Conservation (phyloP, 2,329 filamentous ascomycete species). For the Microdochium nivale region DNA sequence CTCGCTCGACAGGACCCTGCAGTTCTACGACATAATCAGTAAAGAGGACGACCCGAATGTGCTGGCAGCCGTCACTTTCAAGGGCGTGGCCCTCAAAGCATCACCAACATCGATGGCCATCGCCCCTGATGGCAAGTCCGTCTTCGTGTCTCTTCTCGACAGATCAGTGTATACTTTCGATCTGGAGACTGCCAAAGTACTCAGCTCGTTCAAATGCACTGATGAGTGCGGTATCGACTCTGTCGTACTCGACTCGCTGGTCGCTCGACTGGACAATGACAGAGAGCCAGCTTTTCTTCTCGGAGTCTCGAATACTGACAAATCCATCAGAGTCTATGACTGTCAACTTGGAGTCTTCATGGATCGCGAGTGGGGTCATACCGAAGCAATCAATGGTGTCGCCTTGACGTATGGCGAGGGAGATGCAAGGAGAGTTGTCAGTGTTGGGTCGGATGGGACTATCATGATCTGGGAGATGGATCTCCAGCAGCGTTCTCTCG, state of each 20-base stretch:
- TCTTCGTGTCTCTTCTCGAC: slow-evolving; percentile 53
- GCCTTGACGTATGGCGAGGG: slow-evolving; percentile 57
- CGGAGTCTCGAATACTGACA: slow-evolving; percentile 90
- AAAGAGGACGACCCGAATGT: slow-evolving; percentile 56
- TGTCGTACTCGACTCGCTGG: slow-evolving; percentile 73
- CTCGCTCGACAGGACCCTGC: slow-evolving; percentile 79
- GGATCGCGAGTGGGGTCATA: slow-evolving; percentile 89
- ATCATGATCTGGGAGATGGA: slow-evolving; percentile 71
- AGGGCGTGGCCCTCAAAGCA: slow-evolving; percentile 73
- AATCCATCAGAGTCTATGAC: slow-evolving; percentile 88
- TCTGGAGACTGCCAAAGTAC: slow-evolving; percentile 57
- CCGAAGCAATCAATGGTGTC: slow-evolving; percentile 83
- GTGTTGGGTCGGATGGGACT: slow-evolving; percentile 70
- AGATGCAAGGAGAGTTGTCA: slow-evolving; percentile 53
- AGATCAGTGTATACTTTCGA: slow-evolving; percentile 54
- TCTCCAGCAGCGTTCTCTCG: slow-evolving; percentile 32
- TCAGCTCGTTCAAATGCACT: slow-evolving; percentile 70
- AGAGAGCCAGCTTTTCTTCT: slow-evolving; percentile 59
- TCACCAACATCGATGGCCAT: slow-evolving; percentile 80
- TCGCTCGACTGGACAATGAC: slow-evolving; percentile 47
- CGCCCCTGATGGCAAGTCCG: slow-evolving; percentile 48
- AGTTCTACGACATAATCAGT: slow-evolving; percentile 69
- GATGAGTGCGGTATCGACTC: slow-evolving; percentile 75
- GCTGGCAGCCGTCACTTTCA: slow-evolving; percentile 68
- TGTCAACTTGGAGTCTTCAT: slow-evolving; percentile 67